Conservation (phyloP, 768 basidiomycete genomes). For the Ramaria rubella region DNA sequence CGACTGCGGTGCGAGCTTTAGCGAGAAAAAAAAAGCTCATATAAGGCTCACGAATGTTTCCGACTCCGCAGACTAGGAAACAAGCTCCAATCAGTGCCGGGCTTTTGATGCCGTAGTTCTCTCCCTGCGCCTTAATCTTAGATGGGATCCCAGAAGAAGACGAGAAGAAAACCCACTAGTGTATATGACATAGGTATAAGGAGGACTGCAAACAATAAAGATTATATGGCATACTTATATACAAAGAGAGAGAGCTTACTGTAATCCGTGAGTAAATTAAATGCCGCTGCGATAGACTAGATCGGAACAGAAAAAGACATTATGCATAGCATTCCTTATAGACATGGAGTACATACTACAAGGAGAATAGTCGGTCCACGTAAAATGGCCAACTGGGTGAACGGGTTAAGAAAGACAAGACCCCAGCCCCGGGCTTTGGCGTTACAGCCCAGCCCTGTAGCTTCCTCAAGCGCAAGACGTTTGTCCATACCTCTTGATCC, state of each 20-base stretch:
- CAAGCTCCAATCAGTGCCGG: neutral
- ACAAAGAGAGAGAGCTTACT: neutral
- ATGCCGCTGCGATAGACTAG: neutral
- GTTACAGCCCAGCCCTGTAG: neutral
- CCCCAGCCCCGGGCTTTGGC: neutral
- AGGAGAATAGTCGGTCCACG: neutral
- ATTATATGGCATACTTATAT: neutral
- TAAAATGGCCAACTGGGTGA: conserved; percentile 21
- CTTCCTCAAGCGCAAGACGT: neutral
- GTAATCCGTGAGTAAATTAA: neutral
- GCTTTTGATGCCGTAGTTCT: neutral
- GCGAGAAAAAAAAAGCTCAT: no score
- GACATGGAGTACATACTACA: neutral
- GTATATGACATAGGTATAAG: neutral
- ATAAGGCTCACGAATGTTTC: neutral
- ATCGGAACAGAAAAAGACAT: neutral
- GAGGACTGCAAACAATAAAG: neutral
- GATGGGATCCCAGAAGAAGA: neutral
- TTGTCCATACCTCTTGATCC: conserved; percentile 8
- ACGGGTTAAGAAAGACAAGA: conserved; percentile 1
- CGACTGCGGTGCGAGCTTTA: conserved; percentile 34
- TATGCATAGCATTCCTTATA: neutral
- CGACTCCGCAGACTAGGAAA: neutral
- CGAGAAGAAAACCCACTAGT: neutral
- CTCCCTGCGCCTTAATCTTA: neutral